Evolutionary conservation across 176 grass and related monocot species (phyloP).

Genomic region (Carex cristatella): DNA sequence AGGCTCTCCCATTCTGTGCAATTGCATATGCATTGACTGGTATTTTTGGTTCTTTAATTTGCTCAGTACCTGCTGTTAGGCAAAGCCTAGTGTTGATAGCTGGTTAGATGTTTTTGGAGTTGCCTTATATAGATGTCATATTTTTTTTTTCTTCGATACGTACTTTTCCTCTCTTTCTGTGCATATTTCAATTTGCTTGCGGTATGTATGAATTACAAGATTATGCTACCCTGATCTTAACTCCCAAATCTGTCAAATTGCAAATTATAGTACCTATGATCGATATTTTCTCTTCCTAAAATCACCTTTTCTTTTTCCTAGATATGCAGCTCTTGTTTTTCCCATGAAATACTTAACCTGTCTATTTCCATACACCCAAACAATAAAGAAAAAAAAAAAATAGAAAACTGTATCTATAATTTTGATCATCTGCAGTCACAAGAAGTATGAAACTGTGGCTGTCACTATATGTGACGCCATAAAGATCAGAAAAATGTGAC

Average conservation of each 20-base stretch:
- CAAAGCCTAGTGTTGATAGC: conserved; percentile 73
- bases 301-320: neutral
- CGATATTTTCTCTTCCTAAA: neutral
- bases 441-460: neutral
- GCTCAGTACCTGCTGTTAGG: conserved; percentile 67
- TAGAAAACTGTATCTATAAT: neutral
- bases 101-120: conserved; percentile 26
- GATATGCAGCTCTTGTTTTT: neutral
- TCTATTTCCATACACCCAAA: neutral
- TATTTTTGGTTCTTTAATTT: conserved; percentile 69
- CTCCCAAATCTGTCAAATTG: neutral
- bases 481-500: too few relatives aligned
- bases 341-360: neutral
- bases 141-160: neutral
- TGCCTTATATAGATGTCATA: neutral
- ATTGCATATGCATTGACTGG: conserved; percentile 82
- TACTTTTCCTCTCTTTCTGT: neutral
- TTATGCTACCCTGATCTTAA: neutral
- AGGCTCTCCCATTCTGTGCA: conserved; percentile 88
- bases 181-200: conserved; percentile 1
- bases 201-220: neutral
- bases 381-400: neutral
- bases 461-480: too few relatives aligned
- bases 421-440: neutral
- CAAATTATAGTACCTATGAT: neutral